These are phyloP conservation scores for Scheffersomyces lignosus DNA, from an alignment of 805 yeast species.

Conservation along the genomic window DNA sequence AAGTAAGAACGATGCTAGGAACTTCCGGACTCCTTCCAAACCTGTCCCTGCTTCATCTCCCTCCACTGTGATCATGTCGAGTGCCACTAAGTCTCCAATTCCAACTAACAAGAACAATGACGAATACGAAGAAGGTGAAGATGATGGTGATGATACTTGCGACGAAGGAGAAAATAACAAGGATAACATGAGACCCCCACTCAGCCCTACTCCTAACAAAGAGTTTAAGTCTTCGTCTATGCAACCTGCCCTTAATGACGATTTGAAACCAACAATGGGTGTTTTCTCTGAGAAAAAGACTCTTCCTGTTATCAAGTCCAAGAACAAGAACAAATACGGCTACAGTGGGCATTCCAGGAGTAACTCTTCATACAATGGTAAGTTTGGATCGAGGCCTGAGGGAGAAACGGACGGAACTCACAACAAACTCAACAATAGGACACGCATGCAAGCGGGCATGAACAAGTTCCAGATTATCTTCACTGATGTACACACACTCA, in stretches of 20 bases:
- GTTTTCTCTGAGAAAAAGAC: constrained; percentile 31
- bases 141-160: constrained; percentile 2
- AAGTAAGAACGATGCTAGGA: background rate
- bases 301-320: constrained; percentile 5
- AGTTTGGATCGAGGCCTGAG: no score
- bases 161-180: constrained; percentile 7
- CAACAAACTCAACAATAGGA: constrained; percentile 5
- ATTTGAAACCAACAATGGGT: constrained; percentile 38
- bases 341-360: background rate
- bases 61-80: constrained; percentile 41
- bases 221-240: constrained; percentile 7
- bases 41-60: constrained; percentile 38
- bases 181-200: constrained; percentile 16
- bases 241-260: constrained; percentile 7
- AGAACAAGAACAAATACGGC: background rate
- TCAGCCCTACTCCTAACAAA: constrained; percentile 42
- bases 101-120: background rate
- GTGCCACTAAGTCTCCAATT: constrained; percentile 18
- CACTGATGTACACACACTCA: constrained; percentile 33
- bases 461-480: constrained; percentile 49
- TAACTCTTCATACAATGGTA: no score
- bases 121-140: background rate
- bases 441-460: constrained; percentile 37
- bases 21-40: constrained; percentile 36
- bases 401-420: constrained; percentile 1